Base-by-base conservation (phyloP, 2,329 filamentous ascomycete genomes). In the Claviceps cyperi region DNA sequence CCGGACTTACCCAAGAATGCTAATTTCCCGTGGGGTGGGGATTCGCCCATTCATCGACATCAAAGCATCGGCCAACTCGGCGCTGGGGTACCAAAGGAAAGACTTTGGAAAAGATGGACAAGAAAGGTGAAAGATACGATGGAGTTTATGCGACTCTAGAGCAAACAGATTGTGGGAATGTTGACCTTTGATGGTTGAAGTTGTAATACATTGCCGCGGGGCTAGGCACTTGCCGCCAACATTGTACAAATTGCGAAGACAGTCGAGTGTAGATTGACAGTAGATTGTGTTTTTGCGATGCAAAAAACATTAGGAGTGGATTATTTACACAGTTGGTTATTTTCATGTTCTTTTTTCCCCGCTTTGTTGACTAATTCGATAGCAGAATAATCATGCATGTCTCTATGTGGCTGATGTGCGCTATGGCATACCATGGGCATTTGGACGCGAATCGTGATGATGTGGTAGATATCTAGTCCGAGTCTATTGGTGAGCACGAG, bases 11-110 rank as follows among this genome's bases (percentile, higher is more conserved):
- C 64, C 5, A 54, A 57, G 2, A 62, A 64, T 32, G 58, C 62
- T 15, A 62, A 65, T 51, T 66, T 59, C 24, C 65, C 66, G 1
- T 68, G 66, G 66, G 66, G 64, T 11, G 63, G 61, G 32, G 58
- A 61, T 52, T 65, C 60, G 38, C 64, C 64, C 1, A 51, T 63
- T 36, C 64, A 68, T 52, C 64, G 65, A 5, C 63, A 66, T 47
- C 59, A 61, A 32, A 62, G 63, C 48, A 55, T 60, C 46, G 58
- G 57, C 7, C 54, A 55, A n/a, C 55, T 62, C 3, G 52, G 55
- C 32, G 49, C 56, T n/a, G 60, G 59, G 21, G 51, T 56, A 21
- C 47, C 46, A 37, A 50, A 51, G 19, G 54, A 50, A 21, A 52
- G 50, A 24, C 37, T 51, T 22, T 47, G 48, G 50, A 44, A 39